Base-by-base conservation (phyloP, 2,329 filamentous ascomycete genomes). In the Sporothrix globosa region DNA sequence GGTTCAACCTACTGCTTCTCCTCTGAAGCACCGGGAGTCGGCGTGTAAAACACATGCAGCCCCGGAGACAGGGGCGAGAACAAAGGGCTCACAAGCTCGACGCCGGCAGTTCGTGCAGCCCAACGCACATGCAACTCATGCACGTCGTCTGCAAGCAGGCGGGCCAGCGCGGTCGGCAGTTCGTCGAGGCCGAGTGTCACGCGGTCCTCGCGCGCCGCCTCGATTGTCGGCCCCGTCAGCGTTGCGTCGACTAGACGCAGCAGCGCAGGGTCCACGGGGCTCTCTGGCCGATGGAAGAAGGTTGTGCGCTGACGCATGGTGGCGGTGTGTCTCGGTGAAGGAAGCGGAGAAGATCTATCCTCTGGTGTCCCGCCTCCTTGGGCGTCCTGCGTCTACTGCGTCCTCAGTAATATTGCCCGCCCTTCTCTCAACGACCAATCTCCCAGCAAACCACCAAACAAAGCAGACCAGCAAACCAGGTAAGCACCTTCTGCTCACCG, bases 301-400 rank as follows among this genome's bases (percentile, higher is more conserved):
- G 94, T 97, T 75, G 93, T 88, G 80, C 92, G 85, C 80, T 93
- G 88, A 75, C 90, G 89, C 92, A 95, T 93, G 21, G n/a, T 67
- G 69, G 48, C 21, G 46, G 21, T 53, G 41, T 17, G 44, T 41
- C 17, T 21, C n/a, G 24, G 65, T n/a, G 48, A 30, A n/a, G 27
- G 41, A 34, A 30, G 34, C 19, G 54, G 63, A 11, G 41, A 14
- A 53, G 67, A 50, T 53, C 7, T 21, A 21, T 48, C 44, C 10
- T 39, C 48, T 21, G n/a, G 21, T 46, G 19, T 9, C n/a, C 9
- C 19, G 10, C 56, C 14, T 56, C 41, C 44, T 50, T 52, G 41
- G 27, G n/a, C 46, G 1, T 41, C 19, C 5, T 24, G 11, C 7
- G 30, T 30, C 30, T 30, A 30, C 30, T 30, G 30, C 30, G 34